phyloP scores from a whole-genome alignment of 305 asterid genomes.

The Striga hermonthica region DNA sequence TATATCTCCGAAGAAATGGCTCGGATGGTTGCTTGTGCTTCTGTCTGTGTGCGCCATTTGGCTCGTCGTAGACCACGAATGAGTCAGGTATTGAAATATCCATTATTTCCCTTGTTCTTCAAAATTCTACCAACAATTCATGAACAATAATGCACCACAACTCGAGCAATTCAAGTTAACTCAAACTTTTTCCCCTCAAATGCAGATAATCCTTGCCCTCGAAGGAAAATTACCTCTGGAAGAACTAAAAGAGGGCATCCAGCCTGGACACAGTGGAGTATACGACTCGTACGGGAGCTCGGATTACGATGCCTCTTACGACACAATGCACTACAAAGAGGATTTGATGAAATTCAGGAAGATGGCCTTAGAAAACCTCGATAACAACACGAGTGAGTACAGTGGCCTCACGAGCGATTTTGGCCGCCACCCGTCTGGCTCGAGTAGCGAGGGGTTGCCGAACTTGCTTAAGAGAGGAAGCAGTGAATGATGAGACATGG shows the following conservation, averaged over 20 bases:
- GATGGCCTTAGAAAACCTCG: conserved; percentile 66
- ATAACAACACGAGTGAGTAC: conserved; percentile 49
- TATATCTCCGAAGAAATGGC: conserved; percentile 60
- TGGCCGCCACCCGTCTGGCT: conserved; percentile 61
- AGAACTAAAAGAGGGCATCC: conserved; percentile 49
- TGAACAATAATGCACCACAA: too few species aligned
- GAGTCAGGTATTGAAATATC: conserved; percentile 51
- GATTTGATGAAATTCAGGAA: conserved; percentile 70
- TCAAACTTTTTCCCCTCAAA: conserved; percentile 9
- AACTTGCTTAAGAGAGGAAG: conserved; percentile 33
- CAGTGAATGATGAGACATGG: conserved; percentile 20
- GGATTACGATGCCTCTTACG: conserved; percentile 52
- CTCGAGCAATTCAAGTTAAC: not conserved
- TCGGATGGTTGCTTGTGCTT: conserved; percentile 80
- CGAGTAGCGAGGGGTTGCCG: conserved; percentile 54
- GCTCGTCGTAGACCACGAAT: conserved; percentile 82
- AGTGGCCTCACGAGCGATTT: conserved; percentile 67
- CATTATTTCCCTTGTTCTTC: too few species aligned
- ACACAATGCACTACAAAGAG: conserved; percentile 66
- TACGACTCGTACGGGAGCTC: conserved; percentile 55
- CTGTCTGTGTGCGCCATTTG: conserved; percentile 76
- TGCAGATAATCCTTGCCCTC: conserved; percentile 62
- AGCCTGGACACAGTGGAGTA: conserved; percentile 44
- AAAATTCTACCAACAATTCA: too few species aligned
- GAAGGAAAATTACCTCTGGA: conserved; percentile 63